These are phyloP conservation scores for Pestalotiopsis sp. DNA, from an alignment of 2,329 filamentous ascomycete species.

Conservation along the genomic window DNA sequence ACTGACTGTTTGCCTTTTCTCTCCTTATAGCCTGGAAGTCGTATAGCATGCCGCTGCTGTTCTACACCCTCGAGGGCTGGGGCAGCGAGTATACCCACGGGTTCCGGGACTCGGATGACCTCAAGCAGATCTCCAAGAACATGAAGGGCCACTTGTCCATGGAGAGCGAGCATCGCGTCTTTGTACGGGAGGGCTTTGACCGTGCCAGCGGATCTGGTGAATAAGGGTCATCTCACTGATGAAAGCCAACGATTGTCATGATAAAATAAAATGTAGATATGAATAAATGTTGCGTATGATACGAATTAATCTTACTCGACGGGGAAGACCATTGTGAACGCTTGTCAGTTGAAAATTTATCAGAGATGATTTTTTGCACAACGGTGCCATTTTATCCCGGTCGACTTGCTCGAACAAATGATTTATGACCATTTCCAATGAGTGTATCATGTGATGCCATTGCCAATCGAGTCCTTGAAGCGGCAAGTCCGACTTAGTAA, in stretches of 20 bases:
- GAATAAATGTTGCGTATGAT: neutral
- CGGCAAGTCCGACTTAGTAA: neutral
- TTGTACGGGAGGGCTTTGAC: neutral
- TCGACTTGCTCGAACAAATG: no score
- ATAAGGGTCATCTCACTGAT: neutral
- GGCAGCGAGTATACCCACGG: neutral
- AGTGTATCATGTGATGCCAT: no score
- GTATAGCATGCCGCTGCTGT: constrained; percentile 15
- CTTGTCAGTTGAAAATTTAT: no score
- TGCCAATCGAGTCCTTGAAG: neutral
- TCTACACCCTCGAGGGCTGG: constrained; percentile 15
- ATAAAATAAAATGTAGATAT: neutral
- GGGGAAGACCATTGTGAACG: no score
- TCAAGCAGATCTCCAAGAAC: neutral
- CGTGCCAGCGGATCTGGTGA: neutral
- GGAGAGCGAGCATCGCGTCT: neutral
- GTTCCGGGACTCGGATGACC: neutral
- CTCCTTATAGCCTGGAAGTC: constrained; percentile 12
- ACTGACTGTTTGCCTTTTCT: neutral
- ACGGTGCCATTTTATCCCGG: no score
- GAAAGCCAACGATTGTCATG: neutral
- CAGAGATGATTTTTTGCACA: no score
- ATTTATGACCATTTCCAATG: no score
- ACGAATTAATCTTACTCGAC: no score
- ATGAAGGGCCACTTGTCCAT: neutral